phyloP scores from a whole-genome alignment of 2,329 filamentous ascomycete species.

The Penicillium expansum region DNA sequence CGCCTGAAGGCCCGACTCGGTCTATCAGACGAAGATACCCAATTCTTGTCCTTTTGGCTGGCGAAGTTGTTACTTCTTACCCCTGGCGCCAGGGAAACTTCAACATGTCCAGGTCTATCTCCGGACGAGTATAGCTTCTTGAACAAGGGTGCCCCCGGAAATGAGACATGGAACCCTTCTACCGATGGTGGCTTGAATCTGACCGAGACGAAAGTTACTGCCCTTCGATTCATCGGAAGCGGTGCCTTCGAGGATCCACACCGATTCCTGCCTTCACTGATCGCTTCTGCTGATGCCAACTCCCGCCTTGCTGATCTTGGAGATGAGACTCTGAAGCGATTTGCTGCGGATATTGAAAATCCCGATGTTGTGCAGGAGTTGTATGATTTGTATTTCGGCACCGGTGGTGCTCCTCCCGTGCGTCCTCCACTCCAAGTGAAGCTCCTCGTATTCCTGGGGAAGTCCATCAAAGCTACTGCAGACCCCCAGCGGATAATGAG shows the following conservation, averaged over 20 bases:
- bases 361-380: constrained; percentile 60
- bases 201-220: constrained; percentile 66
- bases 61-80: constrained; percentile 71
- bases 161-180: constrained; percentile 61
- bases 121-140: constrained; percentile 66
- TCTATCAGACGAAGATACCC: constrained; percentile 67
- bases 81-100: constrained; percentile 44
- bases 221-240: constrained; percentile 72
- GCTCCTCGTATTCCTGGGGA: constrained; percentile 72
- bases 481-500: constrained; percentile 66
- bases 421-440: constrained; percentile 73
- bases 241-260: constrained; percentile 82
- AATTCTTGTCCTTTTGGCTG: constrained; percentile 71
- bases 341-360: constrained; percentile 67
- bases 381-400: constrained; percentile 70
- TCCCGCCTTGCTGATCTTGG: constrained; percentile 78
- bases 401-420: constrained; percentile 48
- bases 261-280: constrained; percentile 78
- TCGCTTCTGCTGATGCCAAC: constrained; percentile 78
- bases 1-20: constrained; percentile 65
- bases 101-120: constrained; percentile 60
- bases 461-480: constrained; percentile 69
- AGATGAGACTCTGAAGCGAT: constrained; percentile 83
- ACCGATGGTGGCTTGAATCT: constrained; percentile 62
- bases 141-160: constrained; percentile 54